phyloP scores from a whole-genome alignment of 179 eudicot genomes.

The Amaranthus tricolor region DNA sequence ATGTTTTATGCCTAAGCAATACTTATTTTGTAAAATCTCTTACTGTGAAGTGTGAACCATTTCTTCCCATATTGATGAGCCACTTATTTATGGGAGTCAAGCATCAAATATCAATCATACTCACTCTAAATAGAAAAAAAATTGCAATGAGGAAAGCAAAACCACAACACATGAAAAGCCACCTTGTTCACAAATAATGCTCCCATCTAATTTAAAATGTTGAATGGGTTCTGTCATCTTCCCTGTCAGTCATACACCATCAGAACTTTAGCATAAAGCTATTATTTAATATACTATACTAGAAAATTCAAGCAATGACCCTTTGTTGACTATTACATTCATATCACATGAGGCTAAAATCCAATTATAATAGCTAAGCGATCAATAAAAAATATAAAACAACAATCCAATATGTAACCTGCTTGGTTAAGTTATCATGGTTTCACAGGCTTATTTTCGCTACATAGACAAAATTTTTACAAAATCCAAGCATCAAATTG shows the following conservation, averaged over 20 bases:
- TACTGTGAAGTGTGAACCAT: neutral
- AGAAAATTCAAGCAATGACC: neutral
- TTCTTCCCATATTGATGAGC: neutral
- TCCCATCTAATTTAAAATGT: conserved; percentile 24
- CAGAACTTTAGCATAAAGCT: too few species aligned
- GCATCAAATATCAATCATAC: neutral
- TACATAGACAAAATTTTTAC: too few species aligned
- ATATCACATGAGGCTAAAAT: neutral
- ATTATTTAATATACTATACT: neutral
- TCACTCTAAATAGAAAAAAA: neutral
- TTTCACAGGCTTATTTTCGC: too few species aligned
- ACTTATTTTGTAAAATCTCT: neutral
- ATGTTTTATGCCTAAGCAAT: neutral
- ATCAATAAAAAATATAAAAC: neutral
- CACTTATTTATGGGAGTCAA: neutral
- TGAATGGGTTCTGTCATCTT: conserved; percentile 23
- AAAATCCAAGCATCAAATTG: too few species aligned
- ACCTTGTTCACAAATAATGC: conserved; percentile 21
- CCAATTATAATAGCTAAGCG: neutral
- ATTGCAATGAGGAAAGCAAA: neutral
- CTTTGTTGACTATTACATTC: neutral
- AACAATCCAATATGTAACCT: neutral
- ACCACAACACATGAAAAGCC: neutral
- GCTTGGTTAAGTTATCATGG: neutral
- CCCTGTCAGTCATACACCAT: conserved; percentile 8